These are phyloP conservation scores for Fusarium sp. DNA, from an alignment of 2,329 filamentous ascomycete species.

Conservation along the genomic window DNA sequence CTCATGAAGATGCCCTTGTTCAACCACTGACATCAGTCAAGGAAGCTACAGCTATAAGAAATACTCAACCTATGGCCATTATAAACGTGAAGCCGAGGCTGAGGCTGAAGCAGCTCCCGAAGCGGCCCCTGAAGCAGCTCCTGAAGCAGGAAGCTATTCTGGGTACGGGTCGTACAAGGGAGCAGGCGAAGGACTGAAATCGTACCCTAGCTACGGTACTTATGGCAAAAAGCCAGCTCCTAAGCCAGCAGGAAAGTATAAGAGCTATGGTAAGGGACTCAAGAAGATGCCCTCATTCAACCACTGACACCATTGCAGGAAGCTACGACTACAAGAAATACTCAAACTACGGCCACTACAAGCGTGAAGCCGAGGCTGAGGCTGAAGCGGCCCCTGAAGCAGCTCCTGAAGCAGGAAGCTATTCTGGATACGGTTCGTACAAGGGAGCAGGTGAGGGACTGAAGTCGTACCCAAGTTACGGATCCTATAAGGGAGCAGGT, in stretches of 20 bases:
- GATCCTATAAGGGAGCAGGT: constrained; percentile 3
- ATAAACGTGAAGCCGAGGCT: constrained; percentile 27
- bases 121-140: constrained; percentile 12
- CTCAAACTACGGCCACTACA: constrained; percentile 33
- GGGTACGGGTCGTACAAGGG: not conserved
- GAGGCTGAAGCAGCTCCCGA: constrained; percentile 13
- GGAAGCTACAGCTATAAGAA: not conserved
- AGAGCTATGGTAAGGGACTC: constrained; percentile 12
- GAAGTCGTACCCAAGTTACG: not conserved
- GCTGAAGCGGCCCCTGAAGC: constrained; percentile 8
- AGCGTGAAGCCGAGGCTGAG: constrained; percentile 20
- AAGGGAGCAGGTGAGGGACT: not conserved
- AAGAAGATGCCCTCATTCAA: too few relatives aligned
- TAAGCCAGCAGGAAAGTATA: too few relatives aligned
- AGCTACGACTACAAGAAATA: not conserved
- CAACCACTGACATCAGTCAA: not conserved
- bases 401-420: constrained; percentile 9
- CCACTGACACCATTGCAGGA: not conserved
- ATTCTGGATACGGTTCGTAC: not conserved
- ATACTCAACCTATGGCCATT: constrained; percentile 31
- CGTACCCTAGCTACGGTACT: constrained; percentile 1
- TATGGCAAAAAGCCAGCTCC: constrained; percentile 21
- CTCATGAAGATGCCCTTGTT: not conserved
- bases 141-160: constrained; percentile 3
- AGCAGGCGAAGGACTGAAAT: not conserved